phyloP scores from a whole-genome alignment of 495 filamentous ascomycete genomes.

The Apiosordaria backusii region DNA sequence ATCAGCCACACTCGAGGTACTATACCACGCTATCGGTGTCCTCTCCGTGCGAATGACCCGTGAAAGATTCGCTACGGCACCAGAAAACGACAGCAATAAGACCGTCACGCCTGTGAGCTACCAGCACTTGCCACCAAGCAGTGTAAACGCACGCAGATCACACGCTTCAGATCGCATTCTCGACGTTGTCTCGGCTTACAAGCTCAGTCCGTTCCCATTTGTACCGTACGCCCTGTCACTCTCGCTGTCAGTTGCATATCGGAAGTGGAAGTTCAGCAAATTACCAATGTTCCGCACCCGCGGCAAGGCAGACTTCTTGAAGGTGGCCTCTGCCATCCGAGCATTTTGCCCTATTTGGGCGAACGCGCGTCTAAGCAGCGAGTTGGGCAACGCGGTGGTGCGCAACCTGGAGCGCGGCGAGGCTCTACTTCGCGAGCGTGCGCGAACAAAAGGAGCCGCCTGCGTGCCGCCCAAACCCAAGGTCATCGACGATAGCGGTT shows the following conservation, averaged over 20 bases:
- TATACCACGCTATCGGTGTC: constrained; percentile 68
- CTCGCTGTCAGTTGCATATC: constrained; percentile 66
- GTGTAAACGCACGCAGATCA: constrained; percentile 55
- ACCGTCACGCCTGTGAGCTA: constrained; percentile 27
- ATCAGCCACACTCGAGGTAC: constrained; percentile 61
- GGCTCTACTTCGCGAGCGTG: constrained; percentile 1
- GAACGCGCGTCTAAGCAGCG: constrained; percentile 59
- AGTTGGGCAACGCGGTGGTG: constrained; percentile 46
- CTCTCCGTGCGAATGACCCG: constrained; percentile 46
- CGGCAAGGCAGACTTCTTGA: constrained; percentile 57
- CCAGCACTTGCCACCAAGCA: constrained; percentile 52
- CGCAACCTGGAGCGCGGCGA: constrained; percentile 16
- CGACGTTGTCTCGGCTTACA: constrained; percentile 55
- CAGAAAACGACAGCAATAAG: constrained; percentile 21
- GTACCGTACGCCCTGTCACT: constrained; percentile 66
- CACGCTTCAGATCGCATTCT: constrained; percentile 63
- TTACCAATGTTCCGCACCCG: constrained; percentile 60
- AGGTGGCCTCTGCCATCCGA: constrained; percentile 55
- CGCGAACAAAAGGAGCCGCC: background rate
- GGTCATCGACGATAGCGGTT: background rate
- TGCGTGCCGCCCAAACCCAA: background rate
- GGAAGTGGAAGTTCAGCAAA: constrained; percentile 64
- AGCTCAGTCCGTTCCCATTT: constrained; percentile 55
- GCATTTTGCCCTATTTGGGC: constrained; percentile 56
- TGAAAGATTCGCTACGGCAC: constrained; percentile 25